Percentiles rank a stretch among this genome's conserved stretches.
Evolutionary conservation across 2,329 filamentous ascomycete genomes (phyloP).

Genomic region (Paraconiothyrium brasiliense): DNA sequence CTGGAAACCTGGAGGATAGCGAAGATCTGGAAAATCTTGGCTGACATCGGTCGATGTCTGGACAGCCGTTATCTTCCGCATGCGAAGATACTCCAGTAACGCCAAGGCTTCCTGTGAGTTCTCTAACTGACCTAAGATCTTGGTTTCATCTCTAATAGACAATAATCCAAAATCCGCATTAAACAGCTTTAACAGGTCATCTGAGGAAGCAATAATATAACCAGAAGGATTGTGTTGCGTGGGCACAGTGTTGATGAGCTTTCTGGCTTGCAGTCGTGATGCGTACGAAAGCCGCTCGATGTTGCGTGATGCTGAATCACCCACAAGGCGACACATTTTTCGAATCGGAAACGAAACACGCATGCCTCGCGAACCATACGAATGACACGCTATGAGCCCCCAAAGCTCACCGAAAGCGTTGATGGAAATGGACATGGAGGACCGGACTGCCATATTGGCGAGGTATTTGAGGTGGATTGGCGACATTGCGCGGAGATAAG

Average conservation of each 20-base stretch:
- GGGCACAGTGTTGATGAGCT: conserved; percentile 85
- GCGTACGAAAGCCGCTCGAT: conserved; percentile 89
- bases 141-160: conserved; percentile 88
- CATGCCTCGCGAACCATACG: conserved; percentile 81
- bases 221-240: conserved; percentile 84
- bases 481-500: conserved; percentile 88
- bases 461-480: conserved; percentile 90
- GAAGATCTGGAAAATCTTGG: conserved; percentile 81
- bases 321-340: conserved; percentile 89
- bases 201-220: conserved; percentile 89
- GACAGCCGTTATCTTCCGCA: conserved; percentile 78
- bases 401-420: conserved; percentile 86
- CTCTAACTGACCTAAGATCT: conserved; percentile 78
- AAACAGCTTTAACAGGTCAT: conserved; percentile 84
- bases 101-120: conserved; percentile 85
- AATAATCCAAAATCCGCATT: conserved; percentile 87
- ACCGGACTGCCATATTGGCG: conserved; percentile 87
- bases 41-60: conserved; percentile 79
- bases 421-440: conserved; percentile 94
- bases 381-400: conserved; percentile 88
- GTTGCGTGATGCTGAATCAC: conserved; percentile 85
- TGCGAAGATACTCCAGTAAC: conserved; percentile 83
- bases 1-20: conserved; percentile 81
- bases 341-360: conserved; percentile 90
- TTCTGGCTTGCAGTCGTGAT: conserved; percentile 82